Percentiles rank a stretch among this genome's conserved stretches.
These are phyloP conservation scores for Dimocarpus longan DNA, from an alignment of 345 rosid genomes.

Conservation along the genomic window DNA sequence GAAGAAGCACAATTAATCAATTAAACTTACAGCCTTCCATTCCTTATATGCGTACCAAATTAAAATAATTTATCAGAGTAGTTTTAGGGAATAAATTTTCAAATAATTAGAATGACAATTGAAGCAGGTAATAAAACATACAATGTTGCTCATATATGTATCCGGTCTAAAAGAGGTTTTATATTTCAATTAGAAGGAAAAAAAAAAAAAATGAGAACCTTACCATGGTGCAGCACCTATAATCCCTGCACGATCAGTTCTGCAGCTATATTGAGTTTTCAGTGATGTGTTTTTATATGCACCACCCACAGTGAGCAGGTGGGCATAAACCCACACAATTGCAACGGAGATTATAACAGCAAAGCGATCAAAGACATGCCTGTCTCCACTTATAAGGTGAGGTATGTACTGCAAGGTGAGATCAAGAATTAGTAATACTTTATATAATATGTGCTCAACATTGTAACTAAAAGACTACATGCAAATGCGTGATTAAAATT, in stretches of 20 bases:
- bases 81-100: background rate
- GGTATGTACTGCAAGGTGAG: slow-evolving; percentile 71
- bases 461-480: background rate
- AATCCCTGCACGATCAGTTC: slow-evolving; percentile 89
- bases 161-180: background rate
- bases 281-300: slow-evolving; percentile 72
- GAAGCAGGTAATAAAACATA: background rate
- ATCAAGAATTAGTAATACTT: background rate
- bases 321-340: slow-evolving; percentile 92
- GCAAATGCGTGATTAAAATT: background rate
- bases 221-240: slow-evolving; percentile 92
- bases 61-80: slow-evolving; percentile 3
- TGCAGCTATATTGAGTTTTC: slow-evolving; percentile 74
- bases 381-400: slow-evolving; percentile 59
- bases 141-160: background rate
- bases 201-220: slow-evolving; percentile 16
- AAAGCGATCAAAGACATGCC: slow-evolving; percentile 72
- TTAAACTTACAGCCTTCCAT: slow-evolving; percentile 1
- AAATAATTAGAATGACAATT: background rate
- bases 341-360: slow-evolving; percentile 86
- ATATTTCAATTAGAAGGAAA: slow-evolving; percentile 6
- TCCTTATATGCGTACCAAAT: slow-evolving; percentile 10
- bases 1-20: slow-evolving; percentile 13
- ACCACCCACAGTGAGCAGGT: slow-evolving; percentile 89
- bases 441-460: background rate